Conservation (phyloP, 1,284 basidiomycete species). For the Austropuccinia psidii region DNA sequence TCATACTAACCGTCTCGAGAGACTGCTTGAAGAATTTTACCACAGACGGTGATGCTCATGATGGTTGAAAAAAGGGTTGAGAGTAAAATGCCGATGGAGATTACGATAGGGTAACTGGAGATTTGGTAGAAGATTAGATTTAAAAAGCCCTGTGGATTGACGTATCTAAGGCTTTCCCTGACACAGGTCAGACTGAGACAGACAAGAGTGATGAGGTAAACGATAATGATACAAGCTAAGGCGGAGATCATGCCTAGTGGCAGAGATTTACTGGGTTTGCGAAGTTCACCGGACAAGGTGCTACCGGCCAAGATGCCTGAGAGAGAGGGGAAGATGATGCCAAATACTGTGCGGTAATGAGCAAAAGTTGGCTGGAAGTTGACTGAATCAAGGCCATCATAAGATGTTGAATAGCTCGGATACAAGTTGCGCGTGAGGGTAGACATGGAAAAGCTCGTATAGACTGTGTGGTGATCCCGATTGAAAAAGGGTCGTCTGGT, state of each 20-base stretch:
- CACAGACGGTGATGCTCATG: slow-evolving; percentile 33
- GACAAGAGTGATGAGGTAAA: slow-evolving; percentile 11
- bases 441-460: slow-evolving; percentile 18
- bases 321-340: slow-evolving; percentile 17
- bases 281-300: slow-evolving; percentile 20
- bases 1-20: slow-evolving; percentile 23
- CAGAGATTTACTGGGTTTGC: slow-evolving; percentile 23
- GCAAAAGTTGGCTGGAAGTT: neutral
- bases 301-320: slow-evolving; percentile 24
- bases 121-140: slow-evolving; percentile 6
- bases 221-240: neutral
- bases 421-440: slow-evolving; percentile 16
- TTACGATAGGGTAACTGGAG: slow-evolving; percentile 2
- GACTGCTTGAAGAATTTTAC: slow-evolving; percentile 30
- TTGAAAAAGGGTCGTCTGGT: neutral
- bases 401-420: neutral
- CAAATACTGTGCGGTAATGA: slow-evolving; percentile 27
- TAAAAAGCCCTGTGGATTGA: neutral
- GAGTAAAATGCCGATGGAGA: slow-evolving; percentile 12
- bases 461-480: neutral
- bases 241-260: slow-evolving; percentile 19
- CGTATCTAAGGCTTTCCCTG: neutral
- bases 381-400: neutral
- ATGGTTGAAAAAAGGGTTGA: slow-evolving; percentile 19
- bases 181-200: slow-evolving; percentile 10